Percentiles rank a stretch among this genome's conserved stretches.
Conservation (phyloP, 2,329 filamentous ascomycete species). For the Magnaporthiopsis incrustans region DNA sequence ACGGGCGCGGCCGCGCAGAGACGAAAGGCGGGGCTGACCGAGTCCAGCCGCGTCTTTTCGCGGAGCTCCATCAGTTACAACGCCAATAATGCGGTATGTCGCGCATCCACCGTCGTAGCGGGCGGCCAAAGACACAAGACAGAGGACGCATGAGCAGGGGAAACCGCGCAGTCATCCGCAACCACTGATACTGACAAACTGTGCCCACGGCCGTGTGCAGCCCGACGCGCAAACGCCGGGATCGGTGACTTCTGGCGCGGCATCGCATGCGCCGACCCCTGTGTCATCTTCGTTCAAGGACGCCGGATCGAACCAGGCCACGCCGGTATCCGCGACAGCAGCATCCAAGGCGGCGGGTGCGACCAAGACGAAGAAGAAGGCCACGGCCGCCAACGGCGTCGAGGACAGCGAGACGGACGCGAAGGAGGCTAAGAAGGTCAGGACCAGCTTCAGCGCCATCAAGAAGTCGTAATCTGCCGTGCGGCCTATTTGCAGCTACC, state of each 20-base stretch:
- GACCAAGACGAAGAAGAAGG: conserved; percentile 47
- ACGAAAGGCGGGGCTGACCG: conserved; percentile 55
- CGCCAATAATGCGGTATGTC: conserved; percentile 19
- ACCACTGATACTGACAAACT: background rate
- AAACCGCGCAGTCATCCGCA: background rate
- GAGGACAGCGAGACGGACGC: conserved; percentile 54
- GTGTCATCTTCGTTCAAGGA: conserved; percentile 44
- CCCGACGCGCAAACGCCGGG: conserved; percentile 29
- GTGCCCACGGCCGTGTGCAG: background rate
- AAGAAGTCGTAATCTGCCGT: conserved; percentile 31
- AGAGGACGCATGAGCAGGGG: background rate
- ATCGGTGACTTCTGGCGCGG: conserved; percentile 34
- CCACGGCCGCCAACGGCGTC: conserved; percentile 16
- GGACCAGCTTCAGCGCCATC: conserved; percentile 49
- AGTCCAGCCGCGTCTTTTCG: conserved; percentile 68
- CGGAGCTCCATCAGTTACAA: conserved; percentile 56
- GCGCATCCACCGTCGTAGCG: background rate
- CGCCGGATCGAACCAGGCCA: conserved; percentile 41
- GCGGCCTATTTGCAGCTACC: background rate
- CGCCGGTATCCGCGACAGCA: conserved; percentile 44
- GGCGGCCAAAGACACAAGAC: background rate
- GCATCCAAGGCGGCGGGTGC: conserved; percentile 29
- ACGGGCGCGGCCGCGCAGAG: conserved; percentile 55
- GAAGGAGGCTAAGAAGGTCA: conserved; percentile 43
- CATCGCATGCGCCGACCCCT: conserved; percentile 45